Percentiles rank a stretch among this genome's conserved stretches.
Conservation (phyloP, 495 filamentous ascomycete species). For the Penicillium longicatenatum region DNA sequence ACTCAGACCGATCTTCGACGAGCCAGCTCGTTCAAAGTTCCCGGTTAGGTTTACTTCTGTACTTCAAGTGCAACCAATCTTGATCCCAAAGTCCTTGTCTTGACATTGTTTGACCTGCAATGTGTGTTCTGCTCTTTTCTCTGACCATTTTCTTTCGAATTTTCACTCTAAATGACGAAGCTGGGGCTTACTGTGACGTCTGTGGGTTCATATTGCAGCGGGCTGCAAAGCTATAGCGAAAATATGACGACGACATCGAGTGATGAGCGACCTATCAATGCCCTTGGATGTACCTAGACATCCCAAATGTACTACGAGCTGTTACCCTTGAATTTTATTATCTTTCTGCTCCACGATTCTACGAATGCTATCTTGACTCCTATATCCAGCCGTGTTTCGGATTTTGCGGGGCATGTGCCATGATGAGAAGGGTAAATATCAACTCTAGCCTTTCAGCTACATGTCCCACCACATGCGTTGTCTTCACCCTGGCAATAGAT, state of each 20-base stretch:
- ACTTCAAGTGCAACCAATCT: constrained; percentile 20
- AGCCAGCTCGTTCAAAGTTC: constrained; percentile 7
- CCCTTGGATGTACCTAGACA: not conserved
- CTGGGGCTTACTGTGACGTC: not conserved
- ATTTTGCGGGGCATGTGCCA: too few species aligned
- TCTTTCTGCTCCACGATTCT: not conserved
- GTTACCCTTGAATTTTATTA: not conserved
- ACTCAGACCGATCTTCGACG: constrained; percentile 7
- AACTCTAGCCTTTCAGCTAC: not conserved
- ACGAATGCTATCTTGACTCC: not conserved
- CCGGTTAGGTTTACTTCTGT: constrained; percentile 13
- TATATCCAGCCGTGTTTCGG: not conserved
- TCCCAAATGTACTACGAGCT: not conserved
- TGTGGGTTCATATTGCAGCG: not conserved
- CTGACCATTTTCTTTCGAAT: not conserved
- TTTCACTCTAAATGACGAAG: not conserved
- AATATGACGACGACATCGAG: not conserved
- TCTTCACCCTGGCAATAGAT: not conserved
- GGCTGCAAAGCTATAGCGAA: constrained; percentile 1
- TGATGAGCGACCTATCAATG: not conserved
- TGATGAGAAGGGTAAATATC: too few species aligned
- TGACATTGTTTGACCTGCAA: not conserved
- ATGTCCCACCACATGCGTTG: not conserved
- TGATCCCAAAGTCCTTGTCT: not conserved
- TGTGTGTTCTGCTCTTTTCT: not conserved